Conservation (phyloP, 257 asterid species). For the Solanum rostratum region DNA sequence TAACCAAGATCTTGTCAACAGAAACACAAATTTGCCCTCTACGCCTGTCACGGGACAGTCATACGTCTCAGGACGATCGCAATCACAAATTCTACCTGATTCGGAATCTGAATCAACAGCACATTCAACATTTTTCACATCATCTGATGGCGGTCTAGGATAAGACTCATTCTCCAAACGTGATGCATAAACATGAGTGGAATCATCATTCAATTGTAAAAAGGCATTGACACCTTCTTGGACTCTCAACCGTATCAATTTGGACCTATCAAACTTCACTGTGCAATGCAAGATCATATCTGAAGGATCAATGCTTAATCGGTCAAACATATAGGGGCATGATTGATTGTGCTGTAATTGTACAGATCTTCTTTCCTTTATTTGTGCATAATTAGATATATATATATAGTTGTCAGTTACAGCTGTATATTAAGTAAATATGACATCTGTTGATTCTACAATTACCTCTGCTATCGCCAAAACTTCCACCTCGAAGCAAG, state of each 20-base stretch:
- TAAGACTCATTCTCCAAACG: not conserved
- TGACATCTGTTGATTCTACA: no score
- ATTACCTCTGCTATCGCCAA: no score
- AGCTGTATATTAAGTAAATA: no score
- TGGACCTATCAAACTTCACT: not conserved
- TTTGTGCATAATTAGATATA: not conserved
- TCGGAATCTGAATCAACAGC: constrained; percentile 27
- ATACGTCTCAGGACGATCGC: not conserved
- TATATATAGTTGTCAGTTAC: no score
- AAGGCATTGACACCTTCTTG: not conserved
- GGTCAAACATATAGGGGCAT: no score
- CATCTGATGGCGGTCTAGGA: not conserved
- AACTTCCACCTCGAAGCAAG: no score
- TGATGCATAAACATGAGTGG: not conserved
- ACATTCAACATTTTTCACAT: constrained; percentile 13
- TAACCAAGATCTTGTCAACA: constrained; percentile 58
- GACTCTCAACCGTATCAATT: not conserved
- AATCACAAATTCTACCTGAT: constrained; percentile 2
- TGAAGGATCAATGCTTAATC: not conserved
- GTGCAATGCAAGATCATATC: not conserved
- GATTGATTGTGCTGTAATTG: no score
- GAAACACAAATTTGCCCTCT: constrained; percentile 24
- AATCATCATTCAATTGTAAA: not conserved
- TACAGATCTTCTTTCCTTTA: no score
- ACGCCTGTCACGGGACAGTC: constrained; percentile 33